A percentile compares a stretch with the other conserved stretches of the same genome.
phyloP scores from a whole-genome alignment of 2,329 filamentous ascomycete genomes.

The Dactylellina sp. region DNA sequence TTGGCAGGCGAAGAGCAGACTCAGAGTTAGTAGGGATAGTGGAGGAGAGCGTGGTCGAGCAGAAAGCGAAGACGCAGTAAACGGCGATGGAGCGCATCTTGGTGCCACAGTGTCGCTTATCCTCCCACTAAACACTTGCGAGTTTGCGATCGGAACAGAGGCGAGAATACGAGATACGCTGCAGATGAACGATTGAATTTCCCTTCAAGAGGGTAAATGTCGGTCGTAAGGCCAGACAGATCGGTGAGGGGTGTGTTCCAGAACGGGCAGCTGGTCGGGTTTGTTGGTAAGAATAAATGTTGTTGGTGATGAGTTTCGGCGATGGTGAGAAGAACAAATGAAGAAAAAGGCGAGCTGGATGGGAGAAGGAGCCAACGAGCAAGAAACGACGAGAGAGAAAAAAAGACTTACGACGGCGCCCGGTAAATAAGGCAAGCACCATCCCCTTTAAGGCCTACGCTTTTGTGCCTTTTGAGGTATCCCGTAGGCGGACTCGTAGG shows the following conservation, averaged over 20 bases:
- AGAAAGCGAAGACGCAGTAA: constrained; percentile 52
- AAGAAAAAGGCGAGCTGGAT: not conserved
- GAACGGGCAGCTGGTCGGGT: not conserved
- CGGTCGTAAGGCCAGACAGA: not conserved
- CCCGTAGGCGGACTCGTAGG: constrained; percentile 27
- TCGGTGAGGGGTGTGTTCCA: constrained; percentile 6
- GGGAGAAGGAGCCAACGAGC: not conserved
- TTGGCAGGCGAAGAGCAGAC: constrained; percentile 43
- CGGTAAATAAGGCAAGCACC: constrained; percentile 14
- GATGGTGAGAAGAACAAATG: constrained; percentile 17
- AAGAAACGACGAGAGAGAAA: not conserved
- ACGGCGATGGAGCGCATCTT: constrained; percentile 49
- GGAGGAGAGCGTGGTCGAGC: constrained; percentile 40
- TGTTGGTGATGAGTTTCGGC: constrained; percentile 9
- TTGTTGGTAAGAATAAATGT: too few relatives aligned
- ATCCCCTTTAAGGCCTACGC: constrained; percentile 34
- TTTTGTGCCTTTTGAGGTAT: constrained; percentile 25
- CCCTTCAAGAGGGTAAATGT: constrained; percentile 52
- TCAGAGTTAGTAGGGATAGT: constrained; percentile 48
- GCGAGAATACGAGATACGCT: not conserved
- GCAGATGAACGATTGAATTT: constrained; percentile 30
- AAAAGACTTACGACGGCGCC: constrained; percentile 28
- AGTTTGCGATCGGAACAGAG: not conserved
- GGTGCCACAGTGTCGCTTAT: constrained; percentile 22
- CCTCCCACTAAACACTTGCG: constrained; percentile 2